Percentiles rank a stretch among this genome's conserved stretches.
phyloP scores from a whole-genome alignment of 164 flowering plant species.

The Pachysandra terminalis region DNA sequence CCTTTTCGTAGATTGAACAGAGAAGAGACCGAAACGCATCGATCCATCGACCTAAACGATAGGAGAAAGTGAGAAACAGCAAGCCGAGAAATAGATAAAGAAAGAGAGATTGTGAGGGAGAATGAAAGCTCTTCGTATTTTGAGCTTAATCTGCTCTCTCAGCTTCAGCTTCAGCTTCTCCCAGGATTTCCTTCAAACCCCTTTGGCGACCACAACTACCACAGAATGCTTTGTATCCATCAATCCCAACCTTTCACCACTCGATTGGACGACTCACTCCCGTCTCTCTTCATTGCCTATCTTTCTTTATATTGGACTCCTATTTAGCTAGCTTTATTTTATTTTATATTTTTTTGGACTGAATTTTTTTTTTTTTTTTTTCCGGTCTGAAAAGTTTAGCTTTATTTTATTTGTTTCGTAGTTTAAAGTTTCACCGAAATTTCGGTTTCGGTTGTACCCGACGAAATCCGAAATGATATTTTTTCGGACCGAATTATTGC shows the following conservation, averaged over 20 bases:
- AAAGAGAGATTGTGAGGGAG: background rate
- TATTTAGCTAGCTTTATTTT: too few species aligned
- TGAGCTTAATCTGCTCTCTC: background rate
- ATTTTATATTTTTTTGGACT: too few species aligned
- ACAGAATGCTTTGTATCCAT: conserved; percentile 15
- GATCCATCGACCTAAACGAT: conserved; percentile 15
- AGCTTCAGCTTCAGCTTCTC: background rate
- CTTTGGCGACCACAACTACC: conserved; percentile 19
- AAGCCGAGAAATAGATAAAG: too few species aligned
- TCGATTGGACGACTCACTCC: conserved; percentile 19
- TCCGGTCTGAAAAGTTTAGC: too few species aligned
- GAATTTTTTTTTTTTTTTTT: too few species aligned
- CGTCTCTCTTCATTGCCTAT: too few species aligned
- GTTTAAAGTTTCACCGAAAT: too few species aligned
- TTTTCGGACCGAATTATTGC: too few species aligned
- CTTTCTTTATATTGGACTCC: too few species aligned
- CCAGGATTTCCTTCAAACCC: conserved; percentile 8
- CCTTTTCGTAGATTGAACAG: background rate
- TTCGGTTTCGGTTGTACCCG: too few species aligned
- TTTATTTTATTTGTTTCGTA: too few species aligned
- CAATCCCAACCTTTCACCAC: conserved; percentile 24
- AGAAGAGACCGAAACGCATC: conserved; percentile 16
- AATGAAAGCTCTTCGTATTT: background rate
- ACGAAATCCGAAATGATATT: too few species aligned
- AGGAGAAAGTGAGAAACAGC: background rate